Conservation (phyloP, 306 rosid genomes). For the Lithocarpus polystachyus region DNA sequence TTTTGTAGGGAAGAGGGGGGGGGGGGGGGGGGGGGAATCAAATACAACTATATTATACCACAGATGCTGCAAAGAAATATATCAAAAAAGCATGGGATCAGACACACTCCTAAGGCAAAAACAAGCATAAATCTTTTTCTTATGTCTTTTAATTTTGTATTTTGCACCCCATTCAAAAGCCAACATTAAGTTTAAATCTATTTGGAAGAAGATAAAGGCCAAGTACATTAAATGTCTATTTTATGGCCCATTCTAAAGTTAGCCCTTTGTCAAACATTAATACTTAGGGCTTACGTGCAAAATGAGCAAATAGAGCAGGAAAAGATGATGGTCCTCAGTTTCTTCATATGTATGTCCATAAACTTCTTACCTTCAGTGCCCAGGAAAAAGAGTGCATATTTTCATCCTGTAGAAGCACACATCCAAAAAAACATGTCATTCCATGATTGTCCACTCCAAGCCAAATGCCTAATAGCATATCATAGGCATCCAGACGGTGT, state of each 20-base stretch:
- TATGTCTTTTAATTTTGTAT: background rate
- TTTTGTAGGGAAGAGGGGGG: no score
- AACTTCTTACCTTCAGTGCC: slow-evolving; percentile 64
- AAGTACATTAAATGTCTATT: background rate
- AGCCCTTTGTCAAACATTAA: slow-evolving; percentile 2
- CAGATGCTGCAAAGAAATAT: background rate
- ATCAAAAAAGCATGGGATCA: background rate
- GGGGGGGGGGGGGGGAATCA: background rate
- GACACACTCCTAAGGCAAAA: background rate
- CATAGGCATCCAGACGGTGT: slow-evolving; percentile 70
- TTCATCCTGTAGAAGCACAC: slow-evolving; percentile 70
- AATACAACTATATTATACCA: slow-evolving; percentile 12
- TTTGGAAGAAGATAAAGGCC: background rate
- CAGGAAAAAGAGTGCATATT: slow-evolving; percentile 67
- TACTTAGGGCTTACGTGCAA: slow-evolving; percentile 15
- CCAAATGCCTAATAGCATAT: slow-evolving; percentile 80
- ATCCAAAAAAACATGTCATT: slow-evolving; percentile 71
- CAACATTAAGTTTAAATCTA: background rate
- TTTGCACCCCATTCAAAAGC: background rate
- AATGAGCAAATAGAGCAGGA: slow-evolving; percentile 18
- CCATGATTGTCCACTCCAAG: slow-evolving; percentile 91
- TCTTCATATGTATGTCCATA: slow-evolving; percentile 7
- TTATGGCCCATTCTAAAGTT: slow-evolving; percentile 3
- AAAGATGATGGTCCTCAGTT: slow-evolving; percentile 1
- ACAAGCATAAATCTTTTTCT: background rate